A percentile compares a stretch with the other conserved stretches of the same genome.
phyloP scores from a whole-genome alignment of 257 asterid species.

The Voacanga thouarsii region DNA sequence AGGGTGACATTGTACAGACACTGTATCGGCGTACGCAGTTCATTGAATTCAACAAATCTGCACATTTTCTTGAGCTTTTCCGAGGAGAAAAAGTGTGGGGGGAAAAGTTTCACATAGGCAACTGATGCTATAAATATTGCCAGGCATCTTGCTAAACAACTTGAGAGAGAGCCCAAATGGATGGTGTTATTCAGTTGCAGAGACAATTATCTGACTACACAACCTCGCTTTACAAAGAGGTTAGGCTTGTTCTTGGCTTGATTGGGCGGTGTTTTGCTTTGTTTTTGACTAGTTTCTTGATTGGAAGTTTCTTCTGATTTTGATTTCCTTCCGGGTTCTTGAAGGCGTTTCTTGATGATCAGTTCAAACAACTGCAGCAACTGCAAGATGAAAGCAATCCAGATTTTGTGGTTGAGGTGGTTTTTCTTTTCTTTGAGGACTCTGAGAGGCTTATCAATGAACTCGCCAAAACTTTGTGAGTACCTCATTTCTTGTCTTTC shows the following conservation, averaged over 20 bases:
- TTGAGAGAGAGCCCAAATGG: constrained; percentile 20
- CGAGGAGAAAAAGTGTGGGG: background rate
- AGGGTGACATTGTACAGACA: constrained; percentile 8
- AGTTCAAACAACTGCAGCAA: constrained; percentile 39
- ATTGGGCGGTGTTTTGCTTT: background rate
- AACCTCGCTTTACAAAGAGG: constrained; percentile 36
- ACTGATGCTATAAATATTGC: background rate
- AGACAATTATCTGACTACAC: constrained; percentile 30
- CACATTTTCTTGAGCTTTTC: constrained; percentile 16
- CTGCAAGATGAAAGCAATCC: constrained; percentile 41
- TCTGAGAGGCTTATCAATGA: constrained; percentile 38
- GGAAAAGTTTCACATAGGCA: background rate
- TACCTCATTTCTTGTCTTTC: background rate
- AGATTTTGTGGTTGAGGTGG: constrained; percentile 39
- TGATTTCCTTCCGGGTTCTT: background rate
- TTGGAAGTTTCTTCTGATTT: background rate
- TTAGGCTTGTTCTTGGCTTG: background rate
- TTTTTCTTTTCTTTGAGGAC: constrained; percentile 38
- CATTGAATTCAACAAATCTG: constrained; percentile 26
- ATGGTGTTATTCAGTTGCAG: constrained; percentile 25
- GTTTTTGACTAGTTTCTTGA: background rate
- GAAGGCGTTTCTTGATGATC: constrained; percentile 37
- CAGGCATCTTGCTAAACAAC: background rate
- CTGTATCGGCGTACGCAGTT: constrained; percentile 13
- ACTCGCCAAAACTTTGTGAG: constrained; percentile 31